phyloP scores from a whole-genome alignment of 2,329 filamentous ascomycete genomes.

The Cladophialophora yegresii region DNA sequence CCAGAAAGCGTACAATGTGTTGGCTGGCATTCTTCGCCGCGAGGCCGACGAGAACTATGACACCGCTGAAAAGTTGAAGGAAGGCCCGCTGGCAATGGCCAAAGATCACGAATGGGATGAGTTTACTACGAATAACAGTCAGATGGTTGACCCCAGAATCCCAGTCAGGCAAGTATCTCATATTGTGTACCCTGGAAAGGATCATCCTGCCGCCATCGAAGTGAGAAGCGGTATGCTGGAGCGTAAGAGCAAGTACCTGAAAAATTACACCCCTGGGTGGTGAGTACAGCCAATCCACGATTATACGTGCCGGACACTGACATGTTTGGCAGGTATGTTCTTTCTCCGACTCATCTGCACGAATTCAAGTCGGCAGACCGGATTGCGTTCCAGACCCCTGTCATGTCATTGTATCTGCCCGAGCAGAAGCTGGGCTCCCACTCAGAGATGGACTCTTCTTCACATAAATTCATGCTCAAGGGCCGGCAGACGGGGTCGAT shows the following conservation, averaged over 20 bases:
- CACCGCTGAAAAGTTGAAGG: constrained; percentile 76
- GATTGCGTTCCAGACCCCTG: constrained; percentile 73
- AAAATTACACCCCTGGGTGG: constrained; percentile 96
- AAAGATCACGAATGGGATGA: constrained; percentile 88
- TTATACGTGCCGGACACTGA: not conserved
- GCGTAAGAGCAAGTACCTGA: constrained; percentile 97
- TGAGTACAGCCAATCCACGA: constrained; percentile 52
- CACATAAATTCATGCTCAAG: constrained; percentile 97
- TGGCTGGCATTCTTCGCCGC: constrained; percentile 85
- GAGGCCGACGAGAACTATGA: constrained; percentile 81
- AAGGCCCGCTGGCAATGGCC: constrained; percentile 86
- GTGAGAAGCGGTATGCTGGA: constrained; percentile 89
- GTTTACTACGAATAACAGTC: constrained; percentile 77
- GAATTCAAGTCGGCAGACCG: constrained; percentile 99
- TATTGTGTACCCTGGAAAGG: constrained; percentile 87
- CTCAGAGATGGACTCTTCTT: constrained; percentile 77
- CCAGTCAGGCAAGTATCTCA: constrained; percentile 76
- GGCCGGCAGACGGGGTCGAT: constrained; percentile 89
- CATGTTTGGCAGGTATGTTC: constrained; percentile 70
- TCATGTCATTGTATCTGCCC: constrained; percentile 94
- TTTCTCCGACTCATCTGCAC: constrained; percentile 94
- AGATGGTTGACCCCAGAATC: constrained; percentile 82
- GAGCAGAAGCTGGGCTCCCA: constrained; percentile 96
- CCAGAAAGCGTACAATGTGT: constrained; percentile 95
- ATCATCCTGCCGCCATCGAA: constrained; percentile 79